Conservation (phyloP, 2,329 filamentous ascomycete genomes). For the Trichoderma asperellum region DNA sequence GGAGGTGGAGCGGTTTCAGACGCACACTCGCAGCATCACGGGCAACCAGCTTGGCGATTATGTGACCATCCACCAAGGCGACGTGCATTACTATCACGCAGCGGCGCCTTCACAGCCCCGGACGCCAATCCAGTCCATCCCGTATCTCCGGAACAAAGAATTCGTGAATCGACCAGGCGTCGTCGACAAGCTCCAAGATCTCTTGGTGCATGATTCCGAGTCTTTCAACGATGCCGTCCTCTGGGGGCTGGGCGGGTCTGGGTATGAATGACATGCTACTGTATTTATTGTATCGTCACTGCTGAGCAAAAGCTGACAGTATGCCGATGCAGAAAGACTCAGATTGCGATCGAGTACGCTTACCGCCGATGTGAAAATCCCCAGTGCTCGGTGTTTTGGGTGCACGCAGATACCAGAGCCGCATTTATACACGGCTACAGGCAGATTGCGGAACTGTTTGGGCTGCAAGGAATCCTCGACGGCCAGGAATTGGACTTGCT, state of each 20-base stretch:
- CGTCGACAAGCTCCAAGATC: conserved; percentile 14
- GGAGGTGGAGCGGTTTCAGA: no score
- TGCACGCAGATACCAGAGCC: neutral
- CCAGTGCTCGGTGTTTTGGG: neutral
- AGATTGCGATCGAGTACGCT: neutral
- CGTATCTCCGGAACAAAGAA: conserved; percentile 31
- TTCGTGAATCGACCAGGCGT: conserved; percentile 26
- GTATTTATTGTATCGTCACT: no score
- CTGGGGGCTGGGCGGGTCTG: conserved; percentile 14
- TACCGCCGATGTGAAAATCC: neutral
- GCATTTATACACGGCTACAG: neutral
- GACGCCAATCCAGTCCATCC: conserved; percentile 4
- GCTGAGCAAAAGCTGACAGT: no score
- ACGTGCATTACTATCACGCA: conserved; percentile 16
- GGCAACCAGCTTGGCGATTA: neutral
- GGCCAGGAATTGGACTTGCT: neutral
- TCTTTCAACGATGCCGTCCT: neutral
- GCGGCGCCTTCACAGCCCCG: neutral
- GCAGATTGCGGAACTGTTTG: neutral
- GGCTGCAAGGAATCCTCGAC: neutral
- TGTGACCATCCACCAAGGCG: conserved; percentile 13
- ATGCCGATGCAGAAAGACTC: neutral
- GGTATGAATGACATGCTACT: neutral
- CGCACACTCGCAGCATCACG: neutral
- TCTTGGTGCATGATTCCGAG: neutral